Evolutionary conservation across 805 yeast species (phyloP), one percentile per base, ranked within the genome.

Genomic region (Spencermartinsiella europaea): DNA sequence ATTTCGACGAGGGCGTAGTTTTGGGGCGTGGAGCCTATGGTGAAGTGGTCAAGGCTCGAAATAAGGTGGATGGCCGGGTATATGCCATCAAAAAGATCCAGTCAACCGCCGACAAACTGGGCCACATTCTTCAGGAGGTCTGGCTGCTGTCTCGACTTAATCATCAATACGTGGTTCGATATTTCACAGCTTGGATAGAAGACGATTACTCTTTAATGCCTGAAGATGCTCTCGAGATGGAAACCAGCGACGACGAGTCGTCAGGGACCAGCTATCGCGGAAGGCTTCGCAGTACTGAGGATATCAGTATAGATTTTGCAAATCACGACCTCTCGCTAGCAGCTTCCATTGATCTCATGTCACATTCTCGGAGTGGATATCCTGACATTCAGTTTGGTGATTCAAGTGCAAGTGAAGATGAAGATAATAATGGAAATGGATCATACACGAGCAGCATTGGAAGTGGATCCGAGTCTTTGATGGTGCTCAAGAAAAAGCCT

Each of bases 131-230:
- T 47, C 88, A 85, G 50, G 99, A 93, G 59, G 99, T 93, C 0
- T 81, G 90, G 77, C 75, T 95, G 8, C 73, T 93, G 55, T 95
- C 98, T 1, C 74, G 98, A 50, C 71, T 93, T 44, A 91, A 90
- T 57, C 97, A 93, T 61, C 97, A 90, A 61, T 91, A 88, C 63
- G 96, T 93, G 35, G 99, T 93, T 2, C 71, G 99, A 47, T 93
- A 93, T 65, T 93, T 86, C 66, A 95, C 97, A 2, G 96, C 97
- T 0, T 93, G 99, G 99, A 76, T 91, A 3, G 97, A 90, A 60
- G 95, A 87, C 46, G 82, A 81, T 22, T 51, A 57, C 25, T 61
- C 55, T 16, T 34, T 22, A 10, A 21, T 38, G 42, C 46, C 73
- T 63, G 49, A 51, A 2, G 45, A 44, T 1, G 52, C 43, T 15